Evolutionary conservation across 2,329 filamentous ascomycete species (phyloP), one percentile per base, ranked within the genome.

Genomic region (Sporothrix pseudoabietina): DNA sequence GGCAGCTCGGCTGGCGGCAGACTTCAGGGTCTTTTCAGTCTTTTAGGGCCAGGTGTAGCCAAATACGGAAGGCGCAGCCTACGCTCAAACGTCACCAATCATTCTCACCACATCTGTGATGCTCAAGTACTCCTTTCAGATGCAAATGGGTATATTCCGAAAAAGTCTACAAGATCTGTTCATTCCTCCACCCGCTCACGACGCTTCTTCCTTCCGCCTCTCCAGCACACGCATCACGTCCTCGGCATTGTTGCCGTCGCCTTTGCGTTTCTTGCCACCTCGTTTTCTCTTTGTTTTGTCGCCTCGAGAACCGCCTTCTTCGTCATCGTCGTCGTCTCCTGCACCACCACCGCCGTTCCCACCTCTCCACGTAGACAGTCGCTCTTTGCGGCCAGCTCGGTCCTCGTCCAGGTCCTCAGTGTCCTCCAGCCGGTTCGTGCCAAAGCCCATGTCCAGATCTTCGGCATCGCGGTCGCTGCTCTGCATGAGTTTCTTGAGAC

Each of bases 371-470:
- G 89, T 83, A 54, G 88, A 89, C 72, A 94, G 81, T 82, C 92
- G 93, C 75, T 93, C 89, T 59, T 84, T 85, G 79, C 87, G 85
- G 77, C 87, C 89, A 7, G 35, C 35, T 1, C 59, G 59, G 65
- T 84, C 85, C 79, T 87, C 86, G 55, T 94, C 92, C 76, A 91
- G 88, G 76, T 97, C 94, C 74, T 94, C 94, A 69, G 94, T 94
- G 78, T 98, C 96, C 71, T 93, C 94, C 78, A 93, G 91, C 39
- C 95, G 88, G 79, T 92, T 96, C 26, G 90, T 93, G 47, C 96
- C 96, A 79, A 99, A 98, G 74, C 94, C 95, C 85, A 98, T 89
- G 79, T 99, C 96, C 83, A 99, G 87, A 82, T 99, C 95, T 73
- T 95, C 90, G 66, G 94, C 89, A 80, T 98, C 95, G 66, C 94